Base-by-base conservation (phyloP, 768 basidiomycete species). In the Floccularia luteovirens region DNA sequence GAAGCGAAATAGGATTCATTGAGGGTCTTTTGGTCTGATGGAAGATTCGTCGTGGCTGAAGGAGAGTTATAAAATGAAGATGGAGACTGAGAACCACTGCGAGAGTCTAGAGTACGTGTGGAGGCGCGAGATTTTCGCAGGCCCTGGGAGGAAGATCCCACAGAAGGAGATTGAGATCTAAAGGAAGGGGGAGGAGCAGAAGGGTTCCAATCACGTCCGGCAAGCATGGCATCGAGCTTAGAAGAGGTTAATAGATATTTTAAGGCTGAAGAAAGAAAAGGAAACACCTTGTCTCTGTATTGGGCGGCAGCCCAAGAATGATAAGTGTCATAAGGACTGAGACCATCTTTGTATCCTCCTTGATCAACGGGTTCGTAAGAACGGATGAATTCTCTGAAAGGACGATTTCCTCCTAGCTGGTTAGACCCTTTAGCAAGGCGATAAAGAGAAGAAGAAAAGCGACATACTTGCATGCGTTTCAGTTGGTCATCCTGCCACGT, bases 241-340 rank as follows among this genome's bases (percentile, higher is more conserved):
- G 39, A 42, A 39, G n/a, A 17, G 37, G 24, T 59, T 42, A 58
- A 51, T 43, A n/a, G 48, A 39, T 32, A 19, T 42, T 33, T 28
- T 38, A 43, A 40, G 22, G n/a, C 43, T 36, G 39, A 33, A 38
- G 28, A 44, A 30, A 31, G n/a, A 30, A 24, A 30, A 33, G 4
- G 30, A 44, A 66, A 39, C 49, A 87, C 92, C 72, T 96, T 99
- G 60, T 92, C 89, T 31, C 87, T 79, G 62, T 98, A 98, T 62
- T 97, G 92, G 2, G 85, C 69, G 1, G 92, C 94, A 2, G 92
- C 88, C 90, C 93, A 96, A 27, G 77, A 85, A 54, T 90, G 89
- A 60, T 97, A 97, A 41, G 76, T 90, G 49, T 90, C 82, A 49
- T 82, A 74, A 22, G 79, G 52, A 44, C 64, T 75, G 52, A 79